phyloP scores from a whole-genome alignment of 306 rosid genomes.

The Acmispon strigosus region DNA sequence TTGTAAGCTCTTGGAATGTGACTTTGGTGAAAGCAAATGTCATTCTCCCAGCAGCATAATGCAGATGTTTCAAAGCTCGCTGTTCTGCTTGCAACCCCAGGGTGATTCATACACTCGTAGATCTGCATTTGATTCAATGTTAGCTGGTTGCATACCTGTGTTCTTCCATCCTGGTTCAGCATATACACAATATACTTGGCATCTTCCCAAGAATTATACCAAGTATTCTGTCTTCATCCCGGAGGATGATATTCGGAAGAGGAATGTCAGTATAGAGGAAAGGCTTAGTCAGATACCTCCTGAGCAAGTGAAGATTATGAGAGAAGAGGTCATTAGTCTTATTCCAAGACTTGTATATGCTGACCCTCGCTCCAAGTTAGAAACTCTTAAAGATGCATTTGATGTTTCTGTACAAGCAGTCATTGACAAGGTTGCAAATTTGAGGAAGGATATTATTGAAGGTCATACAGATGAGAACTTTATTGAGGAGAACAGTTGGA shows the following conservation, averaged over 20 bases:
- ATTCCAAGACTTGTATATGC: conserved; percentile 87
- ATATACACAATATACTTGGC: conserved; percentile 93
- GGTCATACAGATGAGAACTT: conserved; percentile 59
- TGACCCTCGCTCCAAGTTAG: conserved; percentile 88
- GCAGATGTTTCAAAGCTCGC: conserved; percentile 97
- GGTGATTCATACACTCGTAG: conserved; percentile 95
- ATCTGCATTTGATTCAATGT: conserved; percentile 92
- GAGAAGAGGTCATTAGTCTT: conserved; percentile 84
- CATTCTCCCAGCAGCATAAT: conserved; percentile 95
- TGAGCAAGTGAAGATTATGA: conserved; percentile 67
- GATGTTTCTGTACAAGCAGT: conserved; percentile 88
- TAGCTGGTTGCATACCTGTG: conserved; percentile 97
- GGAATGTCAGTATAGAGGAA: conserved; percentile 69
- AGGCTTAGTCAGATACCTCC: conserved; percentile 68
- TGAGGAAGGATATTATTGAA: conserved; percentile 69
- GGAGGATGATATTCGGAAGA: conserved; percentile 76
- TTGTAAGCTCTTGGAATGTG: conserved; percentile 84
- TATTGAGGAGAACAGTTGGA: conserved; percentile 97
- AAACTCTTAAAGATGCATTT: conserved; percentile 79
- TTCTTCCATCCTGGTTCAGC: conserved; percentile 99
- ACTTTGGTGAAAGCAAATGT: conserved; percentile 97
- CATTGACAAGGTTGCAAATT: conserved; percentile 67
- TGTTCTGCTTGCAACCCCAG: conserved; percentile 97
- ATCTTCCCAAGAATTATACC: conserved; percentile 83
- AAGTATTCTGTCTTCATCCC: conserved; percentile 91